Base-by-base conservation (phyloP, 495 filamentous ascomycete genomes). In the Hamigera avellanea region DNA sequence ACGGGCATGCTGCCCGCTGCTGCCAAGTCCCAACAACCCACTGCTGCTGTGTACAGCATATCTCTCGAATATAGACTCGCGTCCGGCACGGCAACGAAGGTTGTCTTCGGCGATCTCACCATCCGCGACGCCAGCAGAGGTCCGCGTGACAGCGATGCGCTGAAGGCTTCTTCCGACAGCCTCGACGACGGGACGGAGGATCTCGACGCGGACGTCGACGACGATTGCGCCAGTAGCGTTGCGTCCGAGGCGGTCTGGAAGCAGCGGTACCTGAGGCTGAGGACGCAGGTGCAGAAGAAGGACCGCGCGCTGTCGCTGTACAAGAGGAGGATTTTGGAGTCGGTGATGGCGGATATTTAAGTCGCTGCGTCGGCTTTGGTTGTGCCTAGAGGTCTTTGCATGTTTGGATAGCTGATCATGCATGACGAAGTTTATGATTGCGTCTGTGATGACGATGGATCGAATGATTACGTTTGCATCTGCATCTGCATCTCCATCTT, bases 241-340 rank as follows among this genome's bases (percentile, higher is more conserved):
- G 34, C 41, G 6, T 46, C 57, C 1, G 61, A 65, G 14, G 46
- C 41, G 19, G 63, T 52, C 6, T 68, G 64, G 64, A 66, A 62
- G 31, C 61, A 65, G 33, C 57, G 61, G 2, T 68, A 62, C 35
- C 32, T 65, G 46, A 62, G 56, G 28, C 56, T 72, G 19, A 64
- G 67, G 29, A 48, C 55, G 28, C 70, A 69, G 39, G 59, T 72
- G 54, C 59, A 64, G 36, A 69, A 66, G 45, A 69, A 62, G 18
- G 66, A 75, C 15, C 61, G 66, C 13, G 53, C 69, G 46, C 39
- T 71, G 35, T 65, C 59, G 3, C 50, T 61, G 17, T 65, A 75
- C 33, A 70, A 66, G 40, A 63, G 71, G 19, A 72, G 62, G 36
- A 70, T 76, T 13, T 46, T 76, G 6, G 68, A 76, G 45, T 73